Evolutionary conservation across 106 monocot genomes (phyloP), one percentile per base, ranked within the genome.

Genomic region (Allium sativum): DNA sequence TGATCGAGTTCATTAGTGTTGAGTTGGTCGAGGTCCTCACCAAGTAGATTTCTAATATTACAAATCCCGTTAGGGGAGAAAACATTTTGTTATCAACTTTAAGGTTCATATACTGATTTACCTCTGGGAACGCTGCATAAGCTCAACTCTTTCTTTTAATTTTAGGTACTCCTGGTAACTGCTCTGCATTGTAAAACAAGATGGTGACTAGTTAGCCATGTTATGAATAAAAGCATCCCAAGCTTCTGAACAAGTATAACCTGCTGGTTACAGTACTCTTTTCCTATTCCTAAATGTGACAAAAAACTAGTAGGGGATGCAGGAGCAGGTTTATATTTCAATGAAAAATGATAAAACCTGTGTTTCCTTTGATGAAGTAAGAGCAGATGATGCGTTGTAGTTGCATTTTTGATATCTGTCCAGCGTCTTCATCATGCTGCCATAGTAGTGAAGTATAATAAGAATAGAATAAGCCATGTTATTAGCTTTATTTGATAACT

Each of bases 151-250:
- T 47, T 79, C 62, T 70, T 77, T 90, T 43, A 89, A 53, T 65
- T 79, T 84, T 67, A 84, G 58, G 14, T 76, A 84, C 43, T 85
- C 89, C 50, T 89, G 71, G 56, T 89, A 79, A 64, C 65, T 70
- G 47, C 76, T 78, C 89, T 89, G 73, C 15, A 13, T 16, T 16
- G 51, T 12, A 52, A 52, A 52, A 52, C 51, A 52, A 52, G 16
- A 16, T 13, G 16, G 15, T 52, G 12, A 13, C 51, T 13, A 16
- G 16, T 13, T 13, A 13, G 12, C 1, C 16, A 6, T 3, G 0
- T 8, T 52, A 13, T 13, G 16, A 12, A 52, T 52, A 52, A 13
- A 51, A 13, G 9, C 51, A 6, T 6, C 2, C 4, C 16, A 13
- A 6, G 16, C 15, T 52, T 52, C 3, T 16, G 51, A 8, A 16